A percentile compares a stretch with the other conserved stretches of the same genome.
These are phyloP conservation scores for Fusarium algeriense DNA, from an alignment of 2,329 filamentous ascomycete species.

Conservation along the genomic window DNA sequence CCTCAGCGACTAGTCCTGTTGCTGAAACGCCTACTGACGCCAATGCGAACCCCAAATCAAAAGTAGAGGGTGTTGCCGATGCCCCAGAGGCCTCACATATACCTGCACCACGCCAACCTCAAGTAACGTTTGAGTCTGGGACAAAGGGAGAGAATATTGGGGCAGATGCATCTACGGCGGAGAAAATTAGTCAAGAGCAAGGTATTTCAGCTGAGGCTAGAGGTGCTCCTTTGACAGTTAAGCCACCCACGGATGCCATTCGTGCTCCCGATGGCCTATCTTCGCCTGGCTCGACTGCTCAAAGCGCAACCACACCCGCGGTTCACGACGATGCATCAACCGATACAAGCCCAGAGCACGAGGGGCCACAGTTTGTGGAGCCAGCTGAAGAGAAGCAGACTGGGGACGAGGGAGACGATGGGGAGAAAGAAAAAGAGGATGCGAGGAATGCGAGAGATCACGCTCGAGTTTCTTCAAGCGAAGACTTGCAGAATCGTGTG, in stretches of 20 bases:
- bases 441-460: conserved; percentile 1
- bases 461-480: conserved; percentile 17
- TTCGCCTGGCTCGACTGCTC: conserved; percentile 75
- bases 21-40: conserved; percentile 16
- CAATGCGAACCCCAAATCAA: conserved; percentile 4
- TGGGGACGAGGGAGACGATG: conserved; percentile 53
- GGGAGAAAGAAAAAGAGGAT: conserved; percentile 39
- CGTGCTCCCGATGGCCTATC: conserved; percentile 61
- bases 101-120: conserved; percentile 38
- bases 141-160: conserved; percentile 46
- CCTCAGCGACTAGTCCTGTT: conserved; percentile 5
- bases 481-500: conserved; percentile 42
- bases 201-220: conserved; percentile 5
- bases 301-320: conserved; percentile 79
- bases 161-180: not conserved
- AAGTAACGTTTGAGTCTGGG: conserved; percentile 51
- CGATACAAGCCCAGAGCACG: conserved; percentile 80
- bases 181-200: conserved; percentile 20
- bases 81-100: not conserved
- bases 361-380: conserved; percentile 68
- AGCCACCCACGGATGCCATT: conserved; percentile 52
- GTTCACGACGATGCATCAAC: conserved; percentile 76
- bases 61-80: not conserved
- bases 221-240: conserved; percentile 46
- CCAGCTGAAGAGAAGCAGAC: conserved; percentile 60